Conservation (phyloP, 495 filamentous ascomycete species). For the Podospora pseudocomata region DNA sequence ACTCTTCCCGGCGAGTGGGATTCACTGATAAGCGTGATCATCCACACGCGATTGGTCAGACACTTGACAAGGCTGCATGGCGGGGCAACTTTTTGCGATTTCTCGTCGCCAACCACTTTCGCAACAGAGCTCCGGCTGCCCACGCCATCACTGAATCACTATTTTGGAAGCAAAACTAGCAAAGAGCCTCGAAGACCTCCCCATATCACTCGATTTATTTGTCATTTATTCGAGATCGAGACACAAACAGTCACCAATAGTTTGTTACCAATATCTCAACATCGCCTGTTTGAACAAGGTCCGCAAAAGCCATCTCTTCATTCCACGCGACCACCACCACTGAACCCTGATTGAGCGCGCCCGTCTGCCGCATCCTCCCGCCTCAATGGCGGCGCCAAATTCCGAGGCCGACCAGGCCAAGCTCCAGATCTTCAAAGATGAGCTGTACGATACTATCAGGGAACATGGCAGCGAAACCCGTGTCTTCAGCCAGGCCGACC, state of each 20-base stretch:
- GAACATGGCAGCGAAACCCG: constrained; percentile 44
- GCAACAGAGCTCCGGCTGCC: not conserved
- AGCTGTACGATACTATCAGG: constrained; percentile 32
- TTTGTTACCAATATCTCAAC: not conserved
- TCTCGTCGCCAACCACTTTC: constrained; percentile 21
- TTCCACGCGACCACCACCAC: not conserved
- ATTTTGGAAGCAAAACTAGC: not conserved
- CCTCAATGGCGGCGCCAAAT: constrained; percentile 21
- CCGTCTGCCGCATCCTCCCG: not conserved
- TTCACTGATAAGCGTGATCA: not conserved
- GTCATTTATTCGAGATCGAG: not conserved
- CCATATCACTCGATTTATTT: too few species aligned
- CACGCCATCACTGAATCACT: not conserved
- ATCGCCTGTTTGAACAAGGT: not conserved
- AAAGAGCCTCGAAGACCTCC: too few species aligned
- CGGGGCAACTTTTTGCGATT: constrained; percentile 24
- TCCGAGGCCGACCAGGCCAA: constrained; percentile 22
- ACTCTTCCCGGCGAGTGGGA: not conserved
- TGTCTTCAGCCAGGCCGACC: constrained; percentile 63
- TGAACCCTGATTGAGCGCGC: constrained; percentile 1
- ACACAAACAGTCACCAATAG: not conserved
- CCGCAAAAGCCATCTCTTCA: not conserved
- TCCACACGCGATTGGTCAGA: not conserved
- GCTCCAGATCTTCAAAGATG: constrained; percentile 32
- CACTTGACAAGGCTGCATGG: constrained; percentile 23